Evolutionary conservation across 2,329 filamentous ascomycete genomes (phyloP), one percentile per base, ranked within the genome.

Genomic region (Claviceps spartinae): DNA sequence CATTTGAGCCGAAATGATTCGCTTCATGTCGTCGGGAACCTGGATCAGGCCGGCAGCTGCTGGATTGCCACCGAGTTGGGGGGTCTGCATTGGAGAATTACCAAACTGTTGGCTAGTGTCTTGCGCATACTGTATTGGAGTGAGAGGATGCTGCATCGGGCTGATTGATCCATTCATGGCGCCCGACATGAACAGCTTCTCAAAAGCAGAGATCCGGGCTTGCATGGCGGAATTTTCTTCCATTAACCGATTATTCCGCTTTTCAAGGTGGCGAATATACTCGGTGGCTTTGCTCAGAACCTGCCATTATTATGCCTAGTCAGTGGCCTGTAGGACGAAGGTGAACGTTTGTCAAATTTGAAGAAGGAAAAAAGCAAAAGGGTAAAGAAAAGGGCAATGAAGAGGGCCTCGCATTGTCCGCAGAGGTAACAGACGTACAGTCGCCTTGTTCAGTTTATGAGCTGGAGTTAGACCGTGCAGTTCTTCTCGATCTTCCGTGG

Each of bases 361-460:
- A 18, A 18, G 1, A 22, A 24, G 7, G 16, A 5, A 1, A 4
- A 8, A 14, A 4, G 22, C 3, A 14, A 22, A n/a, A 22, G 16
- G 13, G 30, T 34, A 11, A 26, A 37, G 6, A 43, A 43, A 22
- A 22, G 34, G 14, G n/a, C 18, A 7, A 46, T 20, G 20, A 7
- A 13, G 6, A 24, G 11, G 16, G 20, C 11, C 3, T 1, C 13
- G 20, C 11, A 45, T 3, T 24, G 5, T 30, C 11, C 11, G 16
- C 38, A n/a, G 22, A 2, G 14, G 37, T n/a, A 16, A 38, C 46
- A 3, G 30, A 58, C 66, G 42, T 68, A 83, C 88, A 2, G 90
- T 96, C n/a, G 91, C 91, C 68, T 97, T 97, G 73, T 97, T 97
- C 30, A 96, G 74, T 67, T 97, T 97, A 70, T 94, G 90, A 5